Evolutionary conservation across 805 yeast genomes (phyloP).

Genomic region (Nakazawaea wyomingensis): DNA sequence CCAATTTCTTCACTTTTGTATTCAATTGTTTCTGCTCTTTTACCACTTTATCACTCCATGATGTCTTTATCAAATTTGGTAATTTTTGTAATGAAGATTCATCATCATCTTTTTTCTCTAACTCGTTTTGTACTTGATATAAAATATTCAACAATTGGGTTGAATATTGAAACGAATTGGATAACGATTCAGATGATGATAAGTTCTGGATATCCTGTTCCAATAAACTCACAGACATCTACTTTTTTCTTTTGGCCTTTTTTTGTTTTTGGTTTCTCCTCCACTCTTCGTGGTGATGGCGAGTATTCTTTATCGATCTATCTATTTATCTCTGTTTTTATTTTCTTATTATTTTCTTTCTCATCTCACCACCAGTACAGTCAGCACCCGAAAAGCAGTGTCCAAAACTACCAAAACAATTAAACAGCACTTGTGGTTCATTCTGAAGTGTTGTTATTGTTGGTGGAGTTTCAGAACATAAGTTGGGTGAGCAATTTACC

Average conservation of each 20-base stretch:
- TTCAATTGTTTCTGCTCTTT: constrained; percentile 26
- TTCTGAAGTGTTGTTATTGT: too few species aligned
- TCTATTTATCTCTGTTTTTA: too few species aligned
- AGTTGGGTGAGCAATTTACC: too few species aligned
- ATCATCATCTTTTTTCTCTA: constrained; percentile 2
- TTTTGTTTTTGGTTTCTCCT: neutral
- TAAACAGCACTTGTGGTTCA: too few species aligned
- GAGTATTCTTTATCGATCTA: neutral
- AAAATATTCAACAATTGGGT: neutral
- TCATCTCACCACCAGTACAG: too few species aligned
- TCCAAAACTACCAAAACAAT: too few species aligned
- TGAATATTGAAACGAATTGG: neutral
- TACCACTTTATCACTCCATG: constrained; percentile 23
- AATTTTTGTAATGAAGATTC: neutral
- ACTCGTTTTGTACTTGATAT: neutral
- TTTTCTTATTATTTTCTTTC: too few species aligned
- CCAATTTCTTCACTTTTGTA: constrained; percentile 21
- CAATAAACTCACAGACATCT: neutral
- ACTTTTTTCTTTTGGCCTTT: neutral
- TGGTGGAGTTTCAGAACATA: too few species aligned
- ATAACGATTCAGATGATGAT: neutral
- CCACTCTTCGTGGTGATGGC: too few species aligned
- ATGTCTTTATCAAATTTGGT: constrained; percentile 6
- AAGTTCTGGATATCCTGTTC: neutral
- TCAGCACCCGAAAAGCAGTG: too few species aligned